phyloP scores from a whole-genome alignment of 164 flowering plant species.

The Taxillus chinensis region DNA sequence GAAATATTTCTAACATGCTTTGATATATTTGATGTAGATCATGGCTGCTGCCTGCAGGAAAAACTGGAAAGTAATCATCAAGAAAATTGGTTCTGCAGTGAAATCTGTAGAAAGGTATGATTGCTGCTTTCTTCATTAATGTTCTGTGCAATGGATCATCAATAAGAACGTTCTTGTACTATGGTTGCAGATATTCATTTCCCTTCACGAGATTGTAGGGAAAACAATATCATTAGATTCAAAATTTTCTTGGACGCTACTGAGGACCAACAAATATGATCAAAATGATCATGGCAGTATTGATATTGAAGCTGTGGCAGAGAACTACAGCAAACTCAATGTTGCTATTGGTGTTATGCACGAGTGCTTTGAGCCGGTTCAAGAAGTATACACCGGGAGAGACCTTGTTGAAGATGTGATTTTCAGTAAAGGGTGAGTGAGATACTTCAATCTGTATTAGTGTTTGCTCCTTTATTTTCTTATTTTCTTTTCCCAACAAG shows the following conservation, averaged over 20 bases:
- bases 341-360: conserved; percentile 71
- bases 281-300: conserved; percentile 7
- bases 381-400: conserved; percentile 38
- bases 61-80: conserved; percentile 13
- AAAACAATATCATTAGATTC: conserved; percentile 35
- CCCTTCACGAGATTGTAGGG: conserved; percentile 45
- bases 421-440: conserved; percentile 70
- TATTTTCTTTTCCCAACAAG: not conserved
- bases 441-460: conserved; percentile 2
- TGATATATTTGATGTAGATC: conserved; percentile 43
- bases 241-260: conserved; percentile 56
- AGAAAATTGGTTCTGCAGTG: conserved; percentile 65
- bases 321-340: conserved; percentile 54
- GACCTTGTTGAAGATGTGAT: conserved; percentile 71
- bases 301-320: conserved; percentile 23
- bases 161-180: not conserved
- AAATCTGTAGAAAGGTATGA: conserved; percentile 57
- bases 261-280: conserved; percentile 28
- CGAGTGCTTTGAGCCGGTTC: conserved; percentile 74
- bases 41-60: conserved; percentile 36
- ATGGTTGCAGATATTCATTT: conserved; percentile 44
- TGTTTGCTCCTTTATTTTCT: not conserved
- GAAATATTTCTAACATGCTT: not conserved
- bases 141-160: too few species aligned
- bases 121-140: too few species aligned